Evolutionary conservation across 2,329 filamentous ascomycete species (phyloP).

Genomic region (Didymella pinodella): DNA sequence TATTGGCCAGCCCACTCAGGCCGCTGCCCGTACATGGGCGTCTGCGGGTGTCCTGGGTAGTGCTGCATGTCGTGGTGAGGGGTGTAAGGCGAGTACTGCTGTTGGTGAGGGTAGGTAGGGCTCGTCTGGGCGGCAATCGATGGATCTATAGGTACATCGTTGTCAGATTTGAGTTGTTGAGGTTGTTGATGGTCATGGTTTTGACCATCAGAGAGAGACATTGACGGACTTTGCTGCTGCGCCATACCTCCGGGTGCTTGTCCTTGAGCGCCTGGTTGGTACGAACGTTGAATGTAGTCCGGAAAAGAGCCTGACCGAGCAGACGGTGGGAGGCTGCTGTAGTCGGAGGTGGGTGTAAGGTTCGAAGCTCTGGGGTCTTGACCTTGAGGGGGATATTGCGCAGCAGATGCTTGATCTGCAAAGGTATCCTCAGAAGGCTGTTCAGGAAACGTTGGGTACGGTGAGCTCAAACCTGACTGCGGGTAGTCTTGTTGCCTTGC

Average conservation of each 20-base stretch:
- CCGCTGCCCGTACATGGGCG: conserved; percentile 70
- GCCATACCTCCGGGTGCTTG: conserved; percentile 90
- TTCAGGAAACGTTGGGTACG: conserved; percentile 62
- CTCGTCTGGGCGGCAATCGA: conserved; percentile 92
- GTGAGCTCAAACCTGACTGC: conserved; percentile 64
- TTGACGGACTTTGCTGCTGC: conserved; percentile 98
- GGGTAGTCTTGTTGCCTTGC: conserved; percentile 61
- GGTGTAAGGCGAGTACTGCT: conserved; percentile 86
- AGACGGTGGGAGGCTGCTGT: conserved; percentile 77
- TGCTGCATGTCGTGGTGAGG: conserved; percentile 85
- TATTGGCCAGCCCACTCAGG: conserved; percentile 76
- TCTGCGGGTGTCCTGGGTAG: conserved; percentile 68
- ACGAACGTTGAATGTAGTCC: conserved; percentile 84
- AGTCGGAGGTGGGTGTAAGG: conserved; percentile 89
- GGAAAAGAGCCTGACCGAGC: conserved; percentile 86
- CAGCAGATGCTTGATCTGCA: conserved; percentile 93
- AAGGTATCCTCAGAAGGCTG: conserved; percentile 81
- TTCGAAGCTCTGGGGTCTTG: conserved; percentile 78
- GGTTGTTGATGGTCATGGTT: conserved; percentile 73
- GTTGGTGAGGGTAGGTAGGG: conserved; percentile 83
- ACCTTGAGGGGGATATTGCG: conserved; percentile 79
- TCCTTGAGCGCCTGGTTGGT: conserved; percentile 77
- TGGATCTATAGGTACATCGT: conserved; percentile 98
- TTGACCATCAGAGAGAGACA: conserved; percentile 81
- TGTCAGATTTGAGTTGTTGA: conserved; percentile 85